Conservation (phyloP, 2,329 filamentous ascomycete species). For the Fusarium subglutinans region DNA sequence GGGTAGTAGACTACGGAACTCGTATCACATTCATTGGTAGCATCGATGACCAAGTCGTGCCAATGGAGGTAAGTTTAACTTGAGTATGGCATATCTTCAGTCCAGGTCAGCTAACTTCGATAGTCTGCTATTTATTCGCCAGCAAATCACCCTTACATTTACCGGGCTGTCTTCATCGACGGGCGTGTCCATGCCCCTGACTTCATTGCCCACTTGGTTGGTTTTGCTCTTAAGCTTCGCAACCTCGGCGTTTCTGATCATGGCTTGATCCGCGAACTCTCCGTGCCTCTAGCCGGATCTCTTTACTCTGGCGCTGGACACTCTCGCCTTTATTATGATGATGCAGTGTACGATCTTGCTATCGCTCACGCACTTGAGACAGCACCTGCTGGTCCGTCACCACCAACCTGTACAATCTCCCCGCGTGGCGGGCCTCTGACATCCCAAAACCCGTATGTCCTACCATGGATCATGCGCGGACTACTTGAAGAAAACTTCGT, state of each 20-base stretch:
- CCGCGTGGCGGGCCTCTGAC: constrained; percentile 48
- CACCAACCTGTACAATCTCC: constrained; percentile 39
- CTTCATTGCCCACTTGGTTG: constrained; percentile 92
- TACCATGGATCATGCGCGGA: constrained; percentile 96
- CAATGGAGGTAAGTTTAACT: constrained; percentile 73
- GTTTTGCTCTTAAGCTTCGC: constrained; percentile 91
- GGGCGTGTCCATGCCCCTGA: constrained; percentile 90
- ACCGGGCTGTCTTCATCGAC: constrained; percentile 95
- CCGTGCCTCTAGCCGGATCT: constrained; percentile 86
- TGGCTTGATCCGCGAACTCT: constrained; percentile 90
- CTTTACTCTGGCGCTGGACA: constrained; percentile 94
- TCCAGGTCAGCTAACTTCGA: constrained; percentile 41
- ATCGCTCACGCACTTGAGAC: constrained; percentile 80
- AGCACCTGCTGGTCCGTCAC: constrained; percentile 59
- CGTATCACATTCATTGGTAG: constrained; percentile 90
- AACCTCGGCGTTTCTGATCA: constrained; percentile 95
- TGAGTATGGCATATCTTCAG: neutral
- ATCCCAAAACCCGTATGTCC: constrained; percentile 82
- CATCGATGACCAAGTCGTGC: constrained; percentile 96
- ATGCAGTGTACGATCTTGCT: constrained; percentile 82
- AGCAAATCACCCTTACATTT: constrained; percentile 90
- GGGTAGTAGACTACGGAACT: constrained; percentile 79
- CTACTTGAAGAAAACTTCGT: constrained; percentile 92
- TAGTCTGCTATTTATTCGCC: constrained; percentile 87
- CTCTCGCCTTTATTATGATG: constrained; percentile 90